Evolutionary conservation across 345 rosid species (phyloP).

Genomic region (Eucalyptus sideroxylon): DNA sequence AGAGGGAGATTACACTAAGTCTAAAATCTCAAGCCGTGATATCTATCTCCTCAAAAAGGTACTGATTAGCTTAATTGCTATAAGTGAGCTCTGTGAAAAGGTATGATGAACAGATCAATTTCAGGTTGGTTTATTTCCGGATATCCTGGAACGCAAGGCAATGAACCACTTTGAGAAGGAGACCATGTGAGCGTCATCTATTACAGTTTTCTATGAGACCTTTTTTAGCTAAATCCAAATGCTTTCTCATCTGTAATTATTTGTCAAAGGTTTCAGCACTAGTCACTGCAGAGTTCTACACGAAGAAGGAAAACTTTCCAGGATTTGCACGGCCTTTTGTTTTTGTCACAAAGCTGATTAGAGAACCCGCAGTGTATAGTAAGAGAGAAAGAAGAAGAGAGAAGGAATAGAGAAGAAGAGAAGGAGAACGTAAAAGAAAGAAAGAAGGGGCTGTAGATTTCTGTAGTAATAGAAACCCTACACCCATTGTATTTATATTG

Average conservation of each 20-base stretch:
- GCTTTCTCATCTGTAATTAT: not conserved
- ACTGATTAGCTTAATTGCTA: not conserved
- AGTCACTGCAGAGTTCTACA: constrained; percentile 79
- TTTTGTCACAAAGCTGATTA: too few relatives aligned
- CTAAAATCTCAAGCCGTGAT: constrained; percentile 46
- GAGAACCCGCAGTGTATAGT: too few relatives aligned
- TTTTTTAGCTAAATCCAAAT: not conserved
- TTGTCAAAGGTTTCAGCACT: constrained; percentile 66
- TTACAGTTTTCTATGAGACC: not conserved
- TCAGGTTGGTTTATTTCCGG: constrained; percentile 90
- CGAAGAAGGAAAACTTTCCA: constrained; percentile 69
- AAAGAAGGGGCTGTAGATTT: too few relatives aligned
- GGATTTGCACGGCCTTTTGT: constrained; percentile 94
- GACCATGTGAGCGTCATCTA: constrained; percentile 14
- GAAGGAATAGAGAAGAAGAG: too few relatives aligned
- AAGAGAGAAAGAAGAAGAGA: too few relatives aligned
- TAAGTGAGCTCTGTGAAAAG: not conserved
- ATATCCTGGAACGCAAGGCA: constrained; percentile 72
- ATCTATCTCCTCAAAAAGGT: constrained; percentile 59
- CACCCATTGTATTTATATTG: too few relatives aligned
- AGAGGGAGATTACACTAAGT: constrained; percentile 73
- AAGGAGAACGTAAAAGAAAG: too few relatives aligned
- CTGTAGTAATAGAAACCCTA: too few relatives aligned
- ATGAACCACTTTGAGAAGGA: constrained; percentile 53
- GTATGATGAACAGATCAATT: not conserved